A percentile compares a stretch with the other conserved stretches of the same genome.
phyloP scores from a whole-genome alignment of 2,329 filamentous ascomycete species.

The Clarireedia homoeocarpa region DNA sequence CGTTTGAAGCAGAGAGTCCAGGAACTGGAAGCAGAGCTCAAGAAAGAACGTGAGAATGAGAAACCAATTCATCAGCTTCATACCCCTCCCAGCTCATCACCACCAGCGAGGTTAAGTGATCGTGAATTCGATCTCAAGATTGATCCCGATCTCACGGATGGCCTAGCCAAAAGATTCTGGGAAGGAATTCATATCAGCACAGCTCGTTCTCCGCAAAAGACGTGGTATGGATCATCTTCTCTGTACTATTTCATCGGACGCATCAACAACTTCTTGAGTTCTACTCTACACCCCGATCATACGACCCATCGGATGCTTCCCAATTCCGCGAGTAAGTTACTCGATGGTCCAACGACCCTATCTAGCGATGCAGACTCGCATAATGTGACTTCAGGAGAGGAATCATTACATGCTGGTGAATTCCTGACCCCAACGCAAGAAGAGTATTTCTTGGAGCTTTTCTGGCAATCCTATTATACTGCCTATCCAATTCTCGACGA shows the following conservation, averaged over 20 bases:
- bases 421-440: conserved; percentile 36
- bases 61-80: conserved; percentile 3
- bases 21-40: conserved; percentile 29
- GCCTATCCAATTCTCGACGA: conserved; percentile 38
- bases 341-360: conserved; percentile 12
- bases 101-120: conserved; percentile 6
- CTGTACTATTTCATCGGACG: conserved; percentile 38
- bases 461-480: conserved; percentile 40
- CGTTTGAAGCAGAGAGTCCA: conserved; percentile 28
- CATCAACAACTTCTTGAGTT: conserved; percentile 32
- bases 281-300: conserved; percentile 29
- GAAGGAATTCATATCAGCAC: conserved; percentile 34
- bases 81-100: conserved; percentile 11
- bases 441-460: conserved; percentile 39
- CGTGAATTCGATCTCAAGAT: background rate
- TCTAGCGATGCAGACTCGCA: conserved; percentile 11
- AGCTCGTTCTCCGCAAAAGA: conserved; percentile 30
- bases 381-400: conserved; percentile 4
- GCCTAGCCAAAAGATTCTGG: conserved; percentile 27
- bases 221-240: conserved; percentile 39
- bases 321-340: conserved; percentile 18
- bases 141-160: background rate
- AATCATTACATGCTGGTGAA: conserved; percentile 12
- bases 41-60: conserved; percentile 1
- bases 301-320: conserved; percentile 27